Evolutionary conservation across 108 stramenopile species (phyloP).

Genomic region (Discostella pseudostelligera): DNA sequence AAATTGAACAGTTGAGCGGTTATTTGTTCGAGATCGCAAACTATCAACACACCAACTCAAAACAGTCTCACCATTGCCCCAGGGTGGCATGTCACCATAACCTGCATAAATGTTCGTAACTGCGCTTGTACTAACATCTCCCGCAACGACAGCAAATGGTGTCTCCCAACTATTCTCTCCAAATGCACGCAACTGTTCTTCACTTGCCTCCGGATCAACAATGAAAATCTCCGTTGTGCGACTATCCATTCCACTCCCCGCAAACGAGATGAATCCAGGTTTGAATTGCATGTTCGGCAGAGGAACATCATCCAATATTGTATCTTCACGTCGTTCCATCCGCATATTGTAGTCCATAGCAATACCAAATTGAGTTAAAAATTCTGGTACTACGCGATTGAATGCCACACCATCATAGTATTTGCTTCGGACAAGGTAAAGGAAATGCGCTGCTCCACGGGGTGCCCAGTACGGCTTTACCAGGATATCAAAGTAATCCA

Average conservation of each 20-base stretch:
- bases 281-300: conserved; percentile 14
- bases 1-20: background rate
- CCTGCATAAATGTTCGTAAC: conserved; percentile 59
- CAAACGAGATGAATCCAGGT: conserved; percentile 36
- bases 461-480: conserved; percentile 48
- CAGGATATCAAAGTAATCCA: conserved; percentile 28
- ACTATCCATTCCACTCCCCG: conserved; percentile 67
- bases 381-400: conserved; percentile 76
- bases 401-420: conserved; percentile 74
- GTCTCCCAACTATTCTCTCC: conserved; percentile 84
- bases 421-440: conserved; percentile 31
- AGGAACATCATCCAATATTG: conserved; percentile 40
- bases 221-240: conserved; percentile 83
- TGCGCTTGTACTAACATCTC: conserved; percentile 55
- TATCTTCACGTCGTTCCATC: conserved; percentile 11
- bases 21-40: background rate
- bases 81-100: conserved; percentile 86
- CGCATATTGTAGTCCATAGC: conserved; percentile 13
- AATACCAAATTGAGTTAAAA: conserved; percentile 66
- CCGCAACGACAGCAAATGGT: conserved; percentile 71
- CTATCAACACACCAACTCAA: too few relatives aligned
- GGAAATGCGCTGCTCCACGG: conserved; percentile 37
- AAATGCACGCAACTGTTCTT: conserved; percentile 51
- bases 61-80: conserved; percentile 51
- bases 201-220: conserved; percentile 61